Base-by-base conservation (phyloP, 2,329 filamentous ascomycete genomes). In the Bretziella fagacearum region DNA sequence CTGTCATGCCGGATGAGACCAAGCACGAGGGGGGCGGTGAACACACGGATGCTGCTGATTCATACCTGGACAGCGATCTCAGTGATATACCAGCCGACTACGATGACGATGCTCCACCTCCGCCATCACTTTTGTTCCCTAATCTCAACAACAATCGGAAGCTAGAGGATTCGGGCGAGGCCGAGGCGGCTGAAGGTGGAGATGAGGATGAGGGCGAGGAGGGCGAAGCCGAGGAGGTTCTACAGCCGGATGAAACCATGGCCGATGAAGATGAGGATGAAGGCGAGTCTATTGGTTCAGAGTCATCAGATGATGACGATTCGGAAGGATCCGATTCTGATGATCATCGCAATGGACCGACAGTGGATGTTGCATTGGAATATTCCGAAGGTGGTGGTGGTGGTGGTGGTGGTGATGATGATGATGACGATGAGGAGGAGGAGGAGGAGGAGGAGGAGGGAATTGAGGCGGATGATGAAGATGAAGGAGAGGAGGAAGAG, bases 21-120 rank as follows among this genome's bases (percentile, higher is more conserved):
- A 58, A 33, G 54, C 59, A 49, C 55, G 62, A 54, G 29, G 41
- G 26, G 59, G 45, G 57, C 60, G 51, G 44, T 58, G 53, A 51
- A 56, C 57, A 46, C 13, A 46, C 41, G 8, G 41, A 44, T 4
- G 44, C 44, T 33, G 46, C 29, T n/a, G 49, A 71, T 33, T 77
- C 73, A 0, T 77, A 81, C 52, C 76, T 80, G 47, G 78, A 82
- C 58, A 81, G 77, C 55, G 78, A 81, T 52, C 63, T 82, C 0
- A 81, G 76, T 45, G 79, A 82, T 51, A 70, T 77, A 3, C 66
- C 74, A 22, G 62, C 70, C 3, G 71, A 69, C 33, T 74, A 73
- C 48, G 71, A 77, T 44, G 70, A 75, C 37, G 70, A n/a, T n/a
- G 67, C 70, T 25, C 70, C 71, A 1, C 63, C 67, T 1, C 65